Base-by-base conservation (phyloP, 805 yeast species). In the Hemisphaericaspora nanyangensis region DNA sequence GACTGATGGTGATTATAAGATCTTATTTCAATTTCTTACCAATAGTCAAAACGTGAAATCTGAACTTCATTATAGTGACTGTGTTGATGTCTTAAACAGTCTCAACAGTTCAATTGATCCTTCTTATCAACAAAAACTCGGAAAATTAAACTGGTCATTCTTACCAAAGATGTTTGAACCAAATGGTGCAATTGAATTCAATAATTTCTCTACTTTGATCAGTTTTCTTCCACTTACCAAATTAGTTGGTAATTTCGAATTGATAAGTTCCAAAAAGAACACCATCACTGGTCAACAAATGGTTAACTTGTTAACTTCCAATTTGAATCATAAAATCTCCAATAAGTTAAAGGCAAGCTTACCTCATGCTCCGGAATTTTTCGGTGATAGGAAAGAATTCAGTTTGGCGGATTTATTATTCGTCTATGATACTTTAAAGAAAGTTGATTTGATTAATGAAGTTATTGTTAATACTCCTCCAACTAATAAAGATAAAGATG, bases 381-480 rank as follows among this genome's bases (percentile, higher is more conserved):
- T 61, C 50, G 38, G 37, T 30, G 48, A 52, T 26, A 55, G 58
- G 37, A 51, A 55, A 28, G 38, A 54, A 31, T 69, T 61, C 50
- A 58, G 63, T 16, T 59, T 68, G 39, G 49, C 70, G 32, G 67
- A 66, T 49, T 59, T 68, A 16, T 52, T 68, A 42, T 66, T 66
- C 42, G 48, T 68, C 26, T 67, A 66, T 52, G 64, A 67, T 44
- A 49, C 65, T 33, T 61, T 69, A 48, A 60, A 56, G 46, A 68
- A 68, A 45, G 52, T 69, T 37, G 74, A 69, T 49, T 57, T 69
- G 47, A 57, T 69, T 40, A 69, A 68, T 51, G 74, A 68, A 52
- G 70, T 68, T 17, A 60, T 69, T 39, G 74, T 72, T 17, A 68
- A 67, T 47, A 61, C 70, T 28, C 73, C 74, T 7, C 73, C 74